These are phyloP conservation scores for Auxenochlorella pyrenoidosa DNA, from an alignment of 139 green algal genomes.

Conservation along the genomic window DNA sequence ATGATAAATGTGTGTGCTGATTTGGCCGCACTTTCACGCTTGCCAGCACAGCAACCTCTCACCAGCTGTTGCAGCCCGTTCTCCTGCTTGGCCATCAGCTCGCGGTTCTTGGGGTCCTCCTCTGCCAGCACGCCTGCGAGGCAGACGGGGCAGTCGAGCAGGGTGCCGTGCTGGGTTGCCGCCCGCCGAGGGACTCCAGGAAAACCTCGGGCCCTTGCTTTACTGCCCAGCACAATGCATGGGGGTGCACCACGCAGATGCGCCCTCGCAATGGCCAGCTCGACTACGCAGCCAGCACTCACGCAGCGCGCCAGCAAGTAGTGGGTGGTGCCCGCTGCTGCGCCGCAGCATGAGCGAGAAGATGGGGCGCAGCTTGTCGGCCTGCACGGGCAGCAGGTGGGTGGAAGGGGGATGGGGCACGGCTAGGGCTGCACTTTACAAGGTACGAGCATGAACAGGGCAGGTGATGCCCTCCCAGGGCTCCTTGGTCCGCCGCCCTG, in stretches of 20 bases:
- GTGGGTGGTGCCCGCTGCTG: conserved; percentile 82
- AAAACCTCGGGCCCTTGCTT: too few species aligned
- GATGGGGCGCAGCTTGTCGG: conserved; percentile 79
- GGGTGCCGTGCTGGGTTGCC: too few species aligned
- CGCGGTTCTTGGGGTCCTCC: conserved; percentile 76
- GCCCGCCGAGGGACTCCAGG: too few species aligned
- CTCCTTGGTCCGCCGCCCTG: too few species aligned
- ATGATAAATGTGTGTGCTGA: not conserved
- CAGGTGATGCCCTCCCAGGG: too few species aligned
- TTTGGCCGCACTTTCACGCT: too few species aligned
- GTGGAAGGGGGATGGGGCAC: too few species aligned
- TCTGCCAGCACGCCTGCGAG: conserved; percentile 79
- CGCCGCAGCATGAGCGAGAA: conserved; percentile 90
- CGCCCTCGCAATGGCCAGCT: not conserved
- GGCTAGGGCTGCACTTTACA: too few species aligned
- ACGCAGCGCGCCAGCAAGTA: conserved; percentile 86
- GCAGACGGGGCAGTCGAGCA: too few species aligned
- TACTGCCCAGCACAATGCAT: not conserved
- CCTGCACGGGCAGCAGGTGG: not conserved
- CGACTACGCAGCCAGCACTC: not conserved
- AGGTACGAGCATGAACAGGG: too few species aligned
- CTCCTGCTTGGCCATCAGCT: conserved; percentile 82
- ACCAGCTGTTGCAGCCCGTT: conserved; percentile 88
- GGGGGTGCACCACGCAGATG: not conserved
- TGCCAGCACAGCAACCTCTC: not conserved